Evolutionary conservation across 129 eudicot genomes (phyloP), one percentile per base, ranked within the genome.

Genomic region (Flaveria bidentis): DNA sequence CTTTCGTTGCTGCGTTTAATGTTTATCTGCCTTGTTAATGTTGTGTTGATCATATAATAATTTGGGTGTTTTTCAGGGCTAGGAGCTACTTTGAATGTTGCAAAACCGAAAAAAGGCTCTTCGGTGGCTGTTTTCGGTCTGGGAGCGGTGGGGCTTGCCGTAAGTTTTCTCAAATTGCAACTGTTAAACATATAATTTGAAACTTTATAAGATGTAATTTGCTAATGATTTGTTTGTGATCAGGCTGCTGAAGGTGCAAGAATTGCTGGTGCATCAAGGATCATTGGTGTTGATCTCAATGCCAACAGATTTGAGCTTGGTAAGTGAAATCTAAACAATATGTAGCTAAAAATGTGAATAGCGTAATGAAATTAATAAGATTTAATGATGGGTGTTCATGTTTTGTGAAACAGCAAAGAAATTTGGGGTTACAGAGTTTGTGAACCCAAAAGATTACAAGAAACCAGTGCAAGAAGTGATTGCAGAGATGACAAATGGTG

Each of bases 111-210:
- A 51, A 83, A 81, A 81, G 98, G 95, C 4, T 84, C 88, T 39
- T 84, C 96, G 0, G 96, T 90, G 15, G 98, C 98, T 14, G 72
- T 93, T 45, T 93, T 93, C 36, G 96, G 98, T 71, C 77, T 93
- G 3, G 98, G 98, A 79, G 96, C 89, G 56, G 98, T 92, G 20
- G 97, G 97, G 36, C 96, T 92, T 63, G 97, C 89, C 63, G 97
- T 92, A 74, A 82, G 95, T 84, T 62, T 39, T 69, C 18, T 44
- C 1, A 14, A 10, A 49, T 39, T 17, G 8, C 9, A 15, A 16
- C 49, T 5, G 2, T 25, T 53, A 2, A 33, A 22, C 55, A 39
- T 78, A 11, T 28, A 15, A 12, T 14, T 12, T 33, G 49, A 2
- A 10, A 44, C 13, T 44, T 44, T 20, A 20, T 20, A 7, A 7